These are phyloP conservation scores for Sporopachydermia quercuum DNA, from an alignment of 805 yeast species.

Conservation along the genomic window DNA sequence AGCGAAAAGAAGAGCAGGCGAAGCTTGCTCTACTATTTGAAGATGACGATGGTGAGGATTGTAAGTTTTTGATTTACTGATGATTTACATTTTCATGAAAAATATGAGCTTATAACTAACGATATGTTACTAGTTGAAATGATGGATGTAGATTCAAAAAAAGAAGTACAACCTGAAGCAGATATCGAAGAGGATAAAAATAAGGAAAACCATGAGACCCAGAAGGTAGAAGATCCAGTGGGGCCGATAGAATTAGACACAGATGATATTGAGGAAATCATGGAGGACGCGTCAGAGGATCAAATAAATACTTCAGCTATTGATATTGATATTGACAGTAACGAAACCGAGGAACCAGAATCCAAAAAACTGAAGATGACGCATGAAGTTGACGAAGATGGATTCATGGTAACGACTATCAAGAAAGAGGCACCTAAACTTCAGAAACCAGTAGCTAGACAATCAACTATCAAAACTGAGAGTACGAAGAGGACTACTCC, in stretches of 20 bases:
- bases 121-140: no score
- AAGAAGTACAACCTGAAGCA: background rate
- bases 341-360: constrained; percentile 3
- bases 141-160: background rate
- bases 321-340: constrained; percentile 5
- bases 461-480: constrained; percentile 3
- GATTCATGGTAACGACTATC: constrained; percentile 28
- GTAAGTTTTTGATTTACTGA: background rate
- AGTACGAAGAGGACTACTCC: constrained; percentile 2
- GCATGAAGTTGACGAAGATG: constrained; percentile 32
- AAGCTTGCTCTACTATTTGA: background rate
- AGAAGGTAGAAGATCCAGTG: no score
- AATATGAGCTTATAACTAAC: no score
- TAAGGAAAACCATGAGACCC: no score
- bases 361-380: constrained; percentile 9
- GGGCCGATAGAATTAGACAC: background rate
- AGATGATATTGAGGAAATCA: background rate
- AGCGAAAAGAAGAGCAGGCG: background rate
- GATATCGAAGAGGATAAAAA: background rate
- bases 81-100: no score
- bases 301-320: background rate
- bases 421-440: constrained; percentile 10
- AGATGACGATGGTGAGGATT: background rate
- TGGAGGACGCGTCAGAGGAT: background rate
- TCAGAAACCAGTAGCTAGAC: constrained; percentile 10